phyloP scores from a whole-genome alignment of 2,329 filamentous ascomycete genomes.

The Lachnellula cervina region DNA sequence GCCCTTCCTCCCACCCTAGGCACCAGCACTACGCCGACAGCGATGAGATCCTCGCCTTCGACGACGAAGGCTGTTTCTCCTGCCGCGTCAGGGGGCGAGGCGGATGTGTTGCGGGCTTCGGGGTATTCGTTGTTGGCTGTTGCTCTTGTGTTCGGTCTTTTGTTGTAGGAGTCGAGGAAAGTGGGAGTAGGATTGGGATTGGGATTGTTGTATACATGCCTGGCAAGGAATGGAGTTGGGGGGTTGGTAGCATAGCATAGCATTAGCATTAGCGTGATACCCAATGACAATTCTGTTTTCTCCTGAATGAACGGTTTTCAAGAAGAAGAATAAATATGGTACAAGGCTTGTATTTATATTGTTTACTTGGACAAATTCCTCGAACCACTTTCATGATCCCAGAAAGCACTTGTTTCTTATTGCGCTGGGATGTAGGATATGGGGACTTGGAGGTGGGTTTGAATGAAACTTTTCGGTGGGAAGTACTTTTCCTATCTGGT shows the following conservation, averaged over 20 bases:
- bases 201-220: background rate
- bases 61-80: background rate
- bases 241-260: background rate
- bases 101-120: background rate
- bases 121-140: slow-evolving; percentile 3
- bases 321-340: background rate
- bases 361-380: no score
- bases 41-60: background rate
- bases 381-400: background rate
- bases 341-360: background rate
- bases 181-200: no score
- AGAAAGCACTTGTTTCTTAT: no score
- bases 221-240: background rate
- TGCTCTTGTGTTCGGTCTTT: slow-evolving; percentile 2
- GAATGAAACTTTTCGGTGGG: no score
- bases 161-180: background rate
- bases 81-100: background rate
- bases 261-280: background rate
- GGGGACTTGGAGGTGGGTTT: no score
- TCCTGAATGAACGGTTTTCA: background rate
- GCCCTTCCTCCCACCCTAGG: background rate
- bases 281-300: background rate
- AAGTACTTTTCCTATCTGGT: no score
- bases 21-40: background rate
- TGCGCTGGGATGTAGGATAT: no score